Conservation (phyloP, 257 asterid species). For the Solanum microdontum region DNA sequence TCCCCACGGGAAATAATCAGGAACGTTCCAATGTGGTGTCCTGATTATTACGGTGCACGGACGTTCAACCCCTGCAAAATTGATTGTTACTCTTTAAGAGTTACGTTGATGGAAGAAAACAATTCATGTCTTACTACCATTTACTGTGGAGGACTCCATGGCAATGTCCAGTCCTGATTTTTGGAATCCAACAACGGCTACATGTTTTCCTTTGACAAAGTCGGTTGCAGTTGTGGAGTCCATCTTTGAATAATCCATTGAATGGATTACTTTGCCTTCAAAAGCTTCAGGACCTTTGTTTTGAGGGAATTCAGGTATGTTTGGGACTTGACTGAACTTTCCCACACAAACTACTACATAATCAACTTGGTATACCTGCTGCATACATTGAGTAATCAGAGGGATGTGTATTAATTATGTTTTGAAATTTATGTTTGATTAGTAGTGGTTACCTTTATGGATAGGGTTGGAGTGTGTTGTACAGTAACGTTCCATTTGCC, state of each 20-base stretch:
- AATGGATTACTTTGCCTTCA: constrained; percentile 16
- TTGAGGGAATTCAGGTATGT: constrained; percentile 13
- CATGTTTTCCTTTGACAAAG: neutral
- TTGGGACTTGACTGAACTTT: constrained; percentile 25
- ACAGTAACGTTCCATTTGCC: constrained; percentile 28
- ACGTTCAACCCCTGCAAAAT: constrained; percentile 22
- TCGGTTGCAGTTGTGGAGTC: neutral
- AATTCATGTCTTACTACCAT: neutral
- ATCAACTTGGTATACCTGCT: neutral
- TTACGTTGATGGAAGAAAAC: neutral
- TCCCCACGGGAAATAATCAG: constrained; percentile 36
- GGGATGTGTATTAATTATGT: too few species aligned
- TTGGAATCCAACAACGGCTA: constrained; percentile 25
- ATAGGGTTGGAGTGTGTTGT: constrained; percentile 6
- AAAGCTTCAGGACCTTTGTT: constrained; percentile 29
- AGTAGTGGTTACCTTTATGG: constrained; percentile 1
- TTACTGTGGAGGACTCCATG: constrained; percentile 24
- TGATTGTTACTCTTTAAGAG: neutral
- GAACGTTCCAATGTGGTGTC: constrained; percentile 38
- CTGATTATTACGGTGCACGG: constrained; percentile 41
- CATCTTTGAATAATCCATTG: constrained; percentile 17
- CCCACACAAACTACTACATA: constrained; percentile 34
- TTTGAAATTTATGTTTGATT: too few species aligned
- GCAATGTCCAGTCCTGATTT: constrained; percentile 45
- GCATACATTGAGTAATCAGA: too few species aligned